phyloP scores from a whole-genome alignment of 495 filamentous ascomycete genomes.

The Annulohypoxylon bovei region DNA sequence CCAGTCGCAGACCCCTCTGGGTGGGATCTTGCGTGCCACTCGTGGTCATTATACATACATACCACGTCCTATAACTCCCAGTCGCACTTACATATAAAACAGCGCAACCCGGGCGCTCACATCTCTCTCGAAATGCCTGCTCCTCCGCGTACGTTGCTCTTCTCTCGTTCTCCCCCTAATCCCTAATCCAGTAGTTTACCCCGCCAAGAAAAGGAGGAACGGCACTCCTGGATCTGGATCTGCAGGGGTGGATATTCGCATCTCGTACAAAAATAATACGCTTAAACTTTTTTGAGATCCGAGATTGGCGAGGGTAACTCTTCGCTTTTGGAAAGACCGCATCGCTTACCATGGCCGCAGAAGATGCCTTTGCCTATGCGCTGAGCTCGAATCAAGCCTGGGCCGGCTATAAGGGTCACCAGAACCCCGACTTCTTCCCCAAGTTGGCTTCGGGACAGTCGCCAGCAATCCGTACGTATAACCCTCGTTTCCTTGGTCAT shows the following conservation, averaged over 20 bases:
- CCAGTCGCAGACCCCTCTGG: neutral
- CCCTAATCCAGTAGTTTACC: slow-evolving; percentile 18
- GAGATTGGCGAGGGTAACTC: slow-evolving; percentile 35
- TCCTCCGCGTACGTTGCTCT: slow-evolving; percentile 38
- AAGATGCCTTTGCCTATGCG: slow-evolving; percentile 64
- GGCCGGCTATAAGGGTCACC: slow-evolving; percentile 70
- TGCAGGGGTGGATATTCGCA: slow-evolving; percentile 37
- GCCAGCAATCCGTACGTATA: slow-evolving; percentile 71
- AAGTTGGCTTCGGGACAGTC: slow-evolving; percentile 73
- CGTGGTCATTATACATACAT: slow-evolving; percentile 18
- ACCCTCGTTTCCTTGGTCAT: slow-evolving; percentile 6
- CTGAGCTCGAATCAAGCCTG: slow-evolving; percentile 76
- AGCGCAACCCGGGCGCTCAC: slow-evolving; percentile 18
- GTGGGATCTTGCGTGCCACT: slow-evolving; percentile 26
- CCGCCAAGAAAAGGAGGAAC: slow-evolving; percentile 32
- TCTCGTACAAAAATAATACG: slow-evolving; percentile 31
- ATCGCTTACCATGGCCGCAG: slow-evolving; percentile 49
- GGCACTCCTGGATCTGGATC: slow-evolving; percentile 33
- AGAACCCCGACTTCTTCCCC: slow-evolving; percentile 78
- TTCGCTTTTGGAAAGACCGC: neutral
- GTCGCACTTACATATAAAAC: slow-evolving; percentile 33
- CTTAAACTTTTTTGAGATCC: slow-evolving; percentile 38
- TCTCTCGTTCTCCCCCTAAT: neutral
- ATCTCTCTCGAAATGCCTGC: slow-evolving; percentile 30
- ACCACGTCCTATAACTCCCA: neutral